phyloP scores from a whole-genome alignment of 129 eudicot species.

The Flaveria robusta region DNA sequence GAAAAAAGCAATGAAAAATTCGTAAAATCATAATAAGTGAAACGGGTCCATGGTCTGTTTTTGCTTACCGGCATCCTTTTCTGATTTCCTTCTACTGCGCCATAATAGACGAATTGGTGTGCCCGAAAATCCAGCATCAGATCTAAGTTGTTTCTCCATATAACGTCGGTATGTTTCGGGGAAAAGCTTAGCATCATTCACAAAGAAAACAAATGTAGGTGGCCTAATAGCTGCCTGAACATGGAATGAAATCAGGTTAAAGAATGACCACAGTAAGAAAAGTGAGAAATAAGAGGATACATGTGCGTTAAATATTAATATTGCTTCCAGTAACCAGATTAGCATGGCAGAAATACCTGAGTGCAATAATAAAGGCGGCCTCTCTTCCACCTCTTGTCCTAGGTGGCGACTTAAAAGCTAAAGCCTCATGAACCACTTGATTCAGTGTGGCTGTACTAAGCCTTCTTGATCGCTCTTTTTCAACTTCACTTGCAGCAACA shows the following conservation, averaged over 20 bases:
- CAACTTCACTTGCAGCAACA: slow-evolving; percentile 86
- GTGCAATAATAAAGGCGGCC: slow-evolving; percentile 92
- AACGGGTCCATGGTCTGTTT: not conserved
- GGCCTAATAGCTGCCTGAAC: slow-evolving; percentile 98
- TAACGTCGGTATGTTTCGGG: slow-evolving; percentile 86
- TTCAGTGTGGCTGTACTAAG: slow-evolving; percentile 79
- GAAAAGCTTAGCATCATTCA: slow-evolving; percentile 93
- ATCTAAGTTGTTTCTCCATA: slow-evolving; percentile 95
- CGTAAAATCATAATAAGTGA: not conserved
- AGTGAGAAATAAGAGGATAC: not conserved
- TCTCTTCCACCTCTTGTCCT: slow-evolving; percentile 94
- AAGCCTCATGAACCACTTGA: slow-evolving; percentile 90
- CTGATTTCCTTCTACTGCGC: slow-evolving; percentile 82
- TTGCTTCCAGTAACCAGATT: not conserved
- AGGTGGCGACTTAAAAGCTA: slow-evolving; percentile 96
- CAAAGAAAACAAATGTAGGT: slow-evolving; percentile 98
- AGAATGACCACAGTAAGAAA: slow-evolving; percentile 12
- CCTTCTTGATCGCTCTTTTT: slow-evolving; percentile 95
- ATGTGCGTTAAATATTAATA: not conserved
- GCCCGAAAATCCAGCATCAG: slow-evolving; percentile 89
- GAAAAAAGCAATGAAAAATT: slow-evolving; percentile 9
- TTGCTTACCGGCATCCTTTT: slow-evolving; percentile 58
- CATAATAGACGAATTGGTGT: slow-evolving; percentile 95
- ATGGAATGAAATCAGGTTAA: slow-evolving; percentile 17
- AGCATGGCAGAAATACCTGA: slow-evolving; percentile 56